Evolutionary conservation across 176 grass and related monocot genomes (phyloP).

Genomic region (Juncus inflexus): DNA sequence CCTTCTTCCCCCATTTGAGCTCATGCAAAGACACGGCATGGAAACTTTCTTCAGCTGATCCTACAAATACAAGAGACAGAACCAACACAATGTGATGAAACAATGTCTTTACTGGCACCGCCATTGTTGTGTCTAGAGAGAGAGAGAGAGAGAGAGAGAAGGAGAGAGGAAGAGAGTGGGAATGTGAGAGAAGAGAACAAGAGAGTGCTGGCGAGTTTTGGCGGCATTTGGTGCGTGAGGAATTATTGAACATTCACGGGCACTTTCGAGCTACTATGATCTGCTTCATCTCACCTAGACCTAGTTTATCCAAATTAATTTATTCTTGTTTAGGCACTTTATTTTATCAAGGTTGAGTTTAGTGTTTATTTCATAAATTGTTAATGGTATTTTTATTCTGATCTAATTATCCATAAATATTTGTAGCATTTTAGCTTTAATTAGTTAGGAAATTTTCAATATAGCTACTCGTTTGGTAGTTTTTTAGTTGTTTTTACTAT

Average conservation of each 20-base stretch:
- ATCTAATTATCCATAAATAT: too few relatives aligned
- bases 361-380: too few relatives aligned
- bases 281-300: too few relatives aligned
- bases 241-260: slow-evolving; percentile 33
- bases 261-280: slow-evolving; percentile 13
- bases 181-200: slow-evolving; percentile 15
- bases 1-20: slow-evolving; percentile 26
- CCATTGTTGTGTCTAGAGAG: slow-evolving; percentile 15
- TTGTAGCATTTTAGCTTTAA: too few relatives aligned
- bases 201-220: slow-evolving; percentile 22
- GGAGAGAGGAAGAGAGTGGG: not conserved
- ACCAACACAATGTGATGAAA: slow-evolving; percentile 18
- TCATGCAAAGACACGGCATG: slow-evolving; percentile 34
- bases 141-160: slow-evolving; percentile 5
- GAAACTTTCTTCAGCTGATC: slow-evolving; percentile 2
- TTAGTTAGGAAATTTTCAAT: too few relatives aligned
- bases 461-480: too few relatives aligned
- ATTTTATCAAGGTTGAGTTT: too few relatives aligned
- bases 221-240: slow-evolving; percentile 31
- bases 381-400: too few relatives aligned
- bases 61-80: slow-evolving; percentile 20
- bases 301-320: too few relatives aligned
- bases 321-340: too few relatives aligned
- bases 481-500: too few relatives aligned
- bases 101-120: slow-evolving; percentile 27